Evolutionary conservation across 371 early-diverging fungal genomes (phyloP).

Genomic region (Blastocladiella emersonii): DNA sequence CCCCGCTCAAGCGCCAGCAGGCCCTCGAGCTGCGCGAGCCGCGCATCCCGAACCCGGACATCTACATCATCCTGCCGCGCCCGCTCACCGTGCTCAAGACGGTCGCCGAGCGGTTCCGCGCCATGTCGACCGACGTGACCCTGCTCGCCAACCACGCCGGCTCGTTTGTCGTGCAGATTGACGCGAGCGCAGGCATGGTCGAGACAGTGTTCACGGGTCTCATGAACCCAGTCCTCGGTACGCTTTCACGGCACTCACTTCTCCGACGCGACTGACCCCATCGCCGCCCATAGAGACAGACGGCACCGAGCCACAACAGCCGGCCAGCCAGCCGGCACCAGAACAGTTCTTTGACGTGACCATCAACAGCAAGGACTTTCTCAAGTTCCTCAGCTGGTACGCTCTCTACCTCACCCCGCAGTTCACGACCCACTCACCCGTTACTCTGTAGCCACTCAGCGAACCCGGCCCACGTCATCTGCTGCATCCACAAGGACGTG

Average conservation of each 20-base stretch:
- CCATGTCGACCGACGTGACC: background rate
- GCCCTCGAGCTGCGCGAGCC: background rate
- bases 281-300: no score
- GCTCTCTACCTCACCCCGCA: background rate
- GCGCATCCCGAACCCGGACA: background rate
- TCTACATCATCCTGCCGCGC: background rate
- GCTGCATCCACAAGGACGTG: background rate
- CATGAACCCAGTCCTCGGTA: background rate
- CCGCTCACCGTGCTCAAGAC: background rate
- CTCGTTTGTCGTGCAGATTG: background rate
- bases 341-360: background rate
- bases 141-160: background rate
- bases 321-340: no score
- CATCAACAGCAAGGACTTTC: background rate
- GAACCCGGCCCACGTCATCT: background rate
- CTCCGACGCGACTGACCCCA: no score
- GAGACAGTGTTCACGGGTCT: background rate
- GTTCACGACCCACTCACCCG: background rate
- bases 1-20: background rate
- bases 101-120: background rate
- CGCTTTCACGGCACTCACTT: no score
- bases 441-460: background rate
- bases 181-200: background rate
- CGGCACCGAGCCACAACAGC: no score
- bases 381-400: constrained; percentile 1